Base-by-base conservation (phyloP, 257 asterid genomes). In the Osmanthus fragrans region DNA sequence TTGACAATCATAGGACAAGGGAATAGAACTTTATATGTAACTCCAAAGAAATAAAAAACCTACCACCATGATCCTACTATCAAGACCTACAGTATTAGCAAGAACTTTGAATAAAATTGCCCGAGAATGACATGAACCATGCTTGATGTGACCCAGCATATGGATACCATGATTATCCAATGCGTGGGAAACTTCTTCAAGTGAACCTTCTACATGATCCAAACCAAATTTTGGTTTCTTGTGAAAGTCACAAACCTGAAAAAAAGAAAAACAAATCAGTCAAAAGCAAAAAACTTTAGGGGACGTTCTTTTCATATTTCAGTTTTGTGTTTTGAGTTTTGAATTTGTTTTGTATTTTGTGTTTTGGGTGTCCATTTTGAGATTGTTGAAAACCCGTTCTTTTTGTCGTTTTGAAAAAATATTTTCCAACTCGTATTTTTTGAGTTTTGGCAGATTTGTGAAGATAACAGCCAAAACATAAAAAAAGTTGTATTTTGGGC, bases 61-160 rank as follows among this genome's bases (percentile, higher is more conserved):
- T 89, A 94, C 98, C 98, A 89, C 97, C 88, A 88, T 81, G 80
- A 94, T 94, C 86, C 85, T 84, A 79, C 94, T 84, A 76, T 92
- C 94, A 81, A 94, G 81, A 76, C 98, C 97, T 56, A 87, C 87
- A 71, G 90, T 75, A 76, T 94, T 96, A 29, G 96, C 97, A 82
- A 94, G 97, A 87, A 92, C 94, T 88, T 94, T 94, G 89, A 94
- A 94, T 77, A 94, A 88, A 84, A 94, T 90, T 82, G 98, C 93
- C 83, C 89, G 90, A 76, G 96, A 85, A 83, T 84, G 93, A 84
- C 97, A 94, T 69, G 96, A 90, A 37, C 93, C 94, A 70, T 83
- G 92, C 84, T 92, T 94, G 76, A 89, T 86, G 82, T 94, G 97
- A 78, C 97, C 90, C 79, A 94, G 86, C 91, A 94, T 76, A 77